Evolutionary conservation across 2,329 filamentous ascomycete species (phyloP).

Genomic region (Magnaporthiopsis incrustans): DNA sequence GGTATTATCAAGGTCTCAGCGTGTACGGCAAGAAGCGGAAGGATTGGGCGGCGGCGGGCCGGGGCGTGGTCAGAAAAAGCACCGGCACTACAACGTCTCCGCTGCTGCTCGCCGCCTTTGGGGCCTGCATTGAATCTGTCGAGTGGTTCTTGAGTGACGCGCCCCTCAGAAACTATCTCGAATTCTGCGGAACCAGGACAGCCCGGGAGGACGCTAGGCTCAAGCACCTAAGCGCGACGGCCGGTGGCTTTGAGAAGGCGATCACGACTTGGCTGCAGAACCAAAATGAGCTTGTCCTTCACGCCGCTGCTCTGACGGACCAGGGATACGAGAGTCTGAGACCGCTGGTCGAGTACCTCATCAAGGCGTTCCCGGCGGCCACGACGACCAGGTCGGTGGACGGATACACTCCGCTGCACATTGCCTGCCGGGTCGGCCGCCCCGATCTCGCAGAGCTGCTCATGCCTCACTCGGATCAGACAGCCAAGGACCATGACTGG

Average conservation of each 20-base stretch:
- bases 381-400: conserved; percentile 52
- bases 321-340: conserved; percentile 16
- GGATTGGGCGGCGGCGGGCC: conserved; percentile 65
- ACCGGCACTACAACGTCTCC: conserved; percentile 42
- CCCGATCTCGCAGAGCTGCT: conserved; percentile 51
- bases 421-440: conserved; percentile 53
- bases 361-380: conserved; percentile 51
- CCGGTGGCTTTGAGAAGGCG: conserved; percentile 55
- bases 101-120: conserved; percentile 48
- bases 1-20: conserved; percentile 68
- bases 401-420: conserved; percentile 58
- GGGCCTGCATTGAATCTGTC: conserved; percentile 55
- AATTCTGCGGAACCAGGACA: conserved; percentile 53
- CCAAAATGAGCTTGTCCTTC: conserved; percentile 54
- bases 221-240: conserved; percentile 46
- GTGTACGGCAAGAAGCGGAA: conserved; percentile 65
- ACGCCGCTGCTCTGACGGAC: conserved; percentile 50
- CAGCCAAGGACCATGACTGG: conserved; percentile 47
- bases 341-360: conserved; percentile 54
- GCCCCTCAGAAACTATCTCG: conserved; percentile 57
- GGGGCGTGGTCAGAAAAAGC: conserved; percentile 31
- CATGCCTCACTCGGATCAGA: conserved; percentile 60
- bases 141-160: conserved; percentile 73
- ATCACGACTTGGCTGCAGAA: conserved; percentile 54
- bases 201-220: conserved; percentile 55